phyloP scores from a whole-genome alignment of 179 eudicot genomes.

The Silene coronaria region DNA sequence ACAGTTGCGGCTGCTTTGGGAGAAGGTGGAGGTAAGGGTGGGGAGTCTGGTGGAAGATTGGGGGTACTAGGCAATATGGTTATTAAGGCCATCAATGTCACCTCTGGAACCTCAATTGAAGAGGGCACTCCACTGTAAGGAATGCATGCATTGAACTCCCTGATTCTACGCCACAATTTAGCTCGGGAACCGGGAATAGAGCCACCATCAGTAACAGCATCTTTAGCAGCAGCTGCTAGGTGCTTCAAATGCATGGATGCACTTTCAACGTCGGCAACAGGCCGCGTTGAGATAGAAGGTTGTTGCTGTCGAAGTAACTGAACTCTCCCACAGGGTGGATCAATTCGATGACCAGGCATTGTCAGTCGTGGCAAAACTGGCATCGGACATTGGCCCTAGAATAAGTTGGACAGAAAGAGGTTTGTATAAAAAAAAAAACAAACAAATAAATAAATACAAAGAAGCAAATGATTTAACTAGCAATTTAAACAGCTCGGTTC shows the following conservation, averaged over 20 bases:
- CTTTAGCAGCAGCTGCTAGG: slow-evolving; percentile 94
- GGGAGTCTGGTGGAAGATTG: slow-evolving; percentile 86
- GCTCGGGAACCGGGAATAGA: slow-evolving; percentile 98
- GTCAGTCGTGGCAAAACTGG: slow-evolving; percentile 90
- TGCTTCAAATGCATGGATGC: slow-evolving; percentile 84
- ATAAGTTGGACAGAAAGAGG: slow-evolving; percentile 19
- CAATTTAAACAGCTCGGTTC: slow-evolving; percentile 7
- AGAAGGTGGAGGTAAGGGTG: slow-evolving; percentile 95
- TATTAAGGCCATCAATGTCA: slow-evolving; percentile 94
- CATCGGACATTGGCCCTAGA: slow-evolving; percentile 86
- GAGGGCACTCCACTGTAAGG: slow-evolving; percentile 86
- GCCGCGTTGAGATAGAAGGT: slow-evolving; percentile 37
- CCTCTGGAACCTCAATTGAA: slow-evolving; percentile 88
- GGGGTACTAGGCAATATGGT: slow-evolving; percentile 96
- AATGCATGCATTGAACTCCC: slow-evolving; percentile 95
- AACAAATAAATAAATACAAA: too few species aligned
- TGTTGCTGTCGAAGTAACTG: slow-evolving; percentile 39
- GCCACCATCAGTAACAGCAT: slow-evolving; percentile 97
- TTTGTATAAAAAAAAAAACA: not conserved
- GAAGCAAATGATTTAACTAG: not conserved
- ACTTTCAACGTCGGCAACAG: slow-evolving; percentile 63
- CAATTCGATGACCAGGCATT: slow-evolving; percentile 98
- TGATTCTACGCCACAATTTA: slow-evolving; percentile 93
- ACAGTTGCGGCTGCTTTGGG: slow-evolving; percentile 99
- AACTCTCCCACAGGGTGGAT: slow-evolving; percentile 97